Evolutionary conservation across 768 basidiomycete species (phyloP).

Genomic region (Plicaturopsis crispa): DNA sequence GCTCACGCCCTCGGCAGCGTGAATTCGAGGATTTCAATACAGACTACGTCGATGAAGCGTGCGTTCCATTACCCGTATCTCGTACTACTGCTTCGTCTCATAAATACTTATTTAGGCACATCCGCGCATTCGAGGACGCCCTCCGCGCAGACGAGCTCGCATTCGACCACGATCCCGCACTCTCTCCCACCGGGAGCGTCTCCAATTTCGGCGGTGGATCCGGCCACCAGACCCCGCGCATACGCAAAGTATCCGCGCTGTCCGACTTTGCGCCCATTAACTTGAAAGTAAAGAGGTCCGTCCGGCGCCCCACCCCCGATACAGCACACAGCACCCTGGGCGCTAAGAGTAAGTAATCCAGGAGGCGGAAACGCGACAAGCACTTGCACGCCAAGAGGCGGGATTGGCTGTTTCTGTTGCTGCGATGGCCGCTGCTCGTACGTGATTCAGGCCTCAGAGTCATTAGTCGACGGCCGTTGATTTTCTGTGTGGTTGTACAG

Average conservation of each 20-base stretch:
- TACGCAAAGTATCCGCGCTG: constrained; percentile 75
- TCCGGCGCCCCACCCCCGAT: too few species aligned
- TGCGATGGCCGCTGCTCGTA: constrained; percentile 86
- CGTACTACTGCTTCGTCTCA: background rate
- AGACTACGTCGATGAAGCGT: constrained; percentile 73
- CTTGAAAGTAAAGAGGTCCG: constrained; percentile 69
- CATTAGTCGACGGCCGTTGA: too few species aligned
- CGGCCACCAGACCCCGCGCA: constrained; percentile 39
- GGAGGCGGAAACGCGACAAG: constrained; percentile 27
- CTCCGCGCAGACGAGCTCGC: constrained; percentile 52
- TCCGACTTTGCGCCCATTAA: constrained; percentile 91
- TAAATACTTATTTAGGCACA: constrained; percentile 33
- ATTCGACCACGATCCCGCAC: constrained; percentile 23
- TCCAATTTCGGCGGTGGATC: constrained; percentile 15
- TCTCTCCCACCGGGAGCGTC: constrained; percentile 10
- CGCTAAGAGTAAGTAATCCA: too few species aligned
- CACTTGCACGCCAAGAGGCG: constrained; percentile 36
- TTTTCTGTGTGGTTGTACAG: too few species aligned
- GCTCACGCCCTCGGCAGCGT: too few species aligned
- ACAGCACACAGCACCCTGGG: too few species aligned
- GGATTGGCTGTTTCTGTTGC: constrained; percentile 69
- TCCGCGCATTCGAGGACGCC: constrained; percentile 74
- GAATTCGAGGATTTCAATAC: constrained; percentile 29
- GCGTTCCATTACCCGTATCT: constrained; percentile 14
- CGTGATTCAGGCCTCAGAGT: too few species aligned